These are phyloP conservation scores for Phialemonium atrogriseum DNA, from an alignment of 2,329 filamentous ascomycete genomes.

Conservation along the genomic window DNA sequence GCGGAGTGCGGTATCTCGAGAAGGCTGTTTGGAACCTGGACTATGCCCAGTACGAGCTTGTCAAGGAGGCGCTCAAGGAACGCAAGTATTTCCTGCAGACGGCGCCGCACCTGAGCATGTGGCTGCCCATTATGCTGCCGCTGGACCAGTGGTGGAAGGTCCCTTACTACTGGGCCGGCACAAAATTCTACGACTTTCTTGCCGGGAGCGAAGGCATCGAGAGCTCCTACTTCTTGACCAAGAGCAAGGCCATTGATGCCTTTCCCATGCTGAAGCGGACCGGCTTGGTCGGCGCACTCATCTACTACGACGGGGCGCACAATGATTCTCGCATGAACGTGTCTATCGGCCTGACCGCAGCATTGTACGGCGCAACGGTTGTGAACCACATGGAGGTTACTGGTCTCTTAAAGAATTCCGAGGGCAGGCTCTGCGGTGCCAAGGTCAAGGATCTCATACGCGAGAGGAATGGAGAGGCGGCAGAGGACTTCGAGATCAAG, in stretches of 20 bases:
- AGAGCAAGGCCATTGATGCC: conserved; percentile 65
- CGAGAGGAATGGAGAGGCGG: conserved; percentile 44
- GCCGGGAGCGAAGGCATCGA: conserved; percentile 77
- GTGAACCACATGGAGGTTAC: conserved; percentile 79
- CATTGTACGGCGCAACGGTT: conserved; percentile 70
- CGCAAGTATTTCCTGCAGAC: conserved; percentile 78
- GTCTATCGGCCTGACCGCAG: conserved; percentile 71
- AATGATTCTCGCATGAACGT: conserved; percentile 87
- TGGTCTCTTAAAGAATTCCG: conserved; percentile 59
- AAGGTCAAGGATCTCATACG: conserved; percentile 54
- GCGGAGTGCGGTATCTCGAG: conserved; percentile 76
- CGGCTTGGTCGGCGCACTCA: conserved; percentile 65
- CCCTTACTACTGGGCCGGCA: conserved; percentile 63
- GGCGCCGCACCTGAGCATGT: conserved; percentile 71
- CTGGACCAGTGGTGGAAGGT: conserved; percentile 78
- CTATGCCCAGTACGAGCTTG: conserved; percentile 73
- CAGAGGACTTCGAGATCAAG: conserved; percentile 57
- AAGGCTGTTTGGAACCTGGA: conserved; percentile 82
- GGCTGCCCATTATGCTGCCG: conserved; percentile 77
- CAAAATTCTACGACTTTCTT: conserved; percentile 73
- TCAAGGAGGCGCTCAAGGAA: conserved; percentile 75
- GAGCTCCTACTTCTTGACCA: conserved; percentile 73
- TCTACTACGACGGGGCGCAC: conserved; percentile 83
- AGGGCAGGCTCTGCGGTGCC: conserved; percentile 63
- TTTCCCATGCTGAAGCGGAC: conserved; percentile 73